Evolutionary conservation across 2,329 filamentous ascomycete species (phyloP).

Genomic region (Diaporthe helianthi): DNA sequence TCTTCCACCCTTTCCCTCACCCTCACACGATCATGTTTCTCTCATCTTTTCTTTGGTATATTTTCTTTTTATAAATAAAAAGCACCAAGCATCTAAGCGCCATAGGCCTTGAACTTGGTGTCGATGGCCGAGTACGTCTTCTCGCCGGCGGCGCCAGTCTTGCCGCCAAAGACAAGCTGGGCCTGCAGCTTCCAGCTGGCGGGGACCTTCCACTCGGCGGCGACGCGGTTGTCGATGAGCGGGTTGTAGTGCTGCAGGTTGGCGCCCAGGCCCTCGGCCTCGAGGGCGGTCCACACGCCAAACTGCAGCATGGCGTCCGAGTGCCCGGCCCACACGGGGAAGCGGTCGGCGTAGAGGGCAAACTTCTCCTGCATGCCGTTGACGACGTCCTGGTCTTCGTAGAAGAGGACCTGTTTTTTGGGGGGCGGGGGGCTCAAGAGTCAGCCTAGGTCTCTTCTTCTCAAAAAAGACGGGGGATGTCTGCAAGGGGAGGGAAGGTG

Average conservation of each 20-base stretch:
- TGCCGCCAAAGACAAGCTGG: constrained; percentile 84
- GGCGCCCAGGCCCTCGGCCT: constrained; percentile 82
- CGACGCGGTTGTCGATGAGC: constrained; percentile 76
- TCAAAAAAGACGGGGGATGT: too few species aligned
- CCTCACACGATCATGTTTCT: background rate
- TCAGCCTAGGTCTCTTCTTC: background rate
- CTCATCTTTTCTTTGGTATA: too few species aligned
- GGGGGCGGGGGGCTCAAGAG: too few species aligned
- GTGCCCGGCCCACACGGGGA: constrained; percentile 79
- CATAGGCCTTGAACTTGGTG: constrained; percentile 71
- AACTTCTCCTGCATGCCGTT: constrained; percentile 72
- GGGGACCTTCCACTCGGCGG: constrained; percentile 73
- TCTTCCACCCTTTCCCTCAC: background rate
- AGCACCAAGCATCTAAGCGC: constrained; percentile 47
- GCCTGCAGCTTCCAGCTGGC: constrained; percentile 77
- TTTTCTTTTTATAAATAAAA: too few species aligned
- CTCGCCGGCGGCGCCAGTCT: constrained; percentile 60
- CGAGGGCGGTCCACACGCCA: constrained; percentile 80
- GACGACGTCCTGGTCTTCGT: constrained; percentile 76
- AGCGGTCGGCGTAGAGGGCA: constrained; percentile 78
- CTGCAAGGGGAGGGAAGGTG: too few species aligned
- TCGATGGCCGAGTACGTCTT: constrained; percentile 72
- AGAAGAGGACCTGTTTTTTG: constrained; percentile 74
- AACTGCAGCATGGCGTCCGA: constrained; percentile 84
- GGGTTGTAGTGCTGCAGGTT: constrained; percentile 97